phyloP scores from a whole-genome alignment of 345 rosid genomes.

The Mangifera indica region DNA sequence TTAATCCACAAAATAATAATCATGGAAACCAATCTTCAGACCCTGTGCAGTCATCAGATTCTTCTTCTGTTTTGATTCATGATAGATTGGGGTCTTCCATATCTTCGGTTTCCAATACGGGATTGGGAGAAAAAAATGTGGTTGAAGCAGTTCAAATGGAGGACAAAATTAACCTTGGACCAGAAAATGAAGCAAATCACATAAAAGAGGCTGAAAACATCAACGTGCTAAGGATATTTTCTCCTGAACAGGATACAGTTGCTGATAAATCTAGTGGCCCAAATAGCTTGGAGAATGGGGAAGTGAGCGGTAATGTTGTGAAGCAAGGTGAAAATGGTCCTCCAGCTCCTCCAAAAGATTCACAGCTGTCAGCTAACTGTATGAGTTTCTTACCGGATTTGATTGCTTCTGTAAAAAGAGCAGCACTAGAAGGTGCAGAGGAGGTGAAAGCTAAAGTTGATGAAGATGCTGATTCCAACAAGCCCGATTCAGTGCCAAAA shows the following conservation, averaged over 20 bases:
- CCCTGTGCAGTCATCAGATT: constrained; percentile 28
- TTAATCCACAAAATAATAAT: constrained; percentile 31
- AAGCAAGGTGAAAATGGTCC: constrained; percentile 39
- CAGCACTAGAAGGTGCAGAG: constrained; percentile 76
- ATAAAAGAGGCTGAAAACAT: constrained; percentile 27
- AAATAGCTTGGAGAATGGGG: constrained; percentile 23
- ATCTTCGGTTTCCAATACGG: constrained; percentile 19
- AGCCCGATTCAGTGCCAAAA: constrained; percentile 32
- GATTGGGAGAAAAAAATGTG: constrained; percentile 17
- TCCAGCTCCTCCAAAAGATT: constrained; percentile 39
- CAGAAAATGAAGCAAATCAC: constrained; percentile 34
- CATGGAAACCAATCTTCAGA: constrained; percentile 34
- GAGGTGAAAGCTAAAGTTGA: constrained; percentile 64
- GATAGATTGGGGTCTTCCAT: constrained; percentile 19
- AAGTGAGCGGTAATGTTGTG: constrained; percentile 23
- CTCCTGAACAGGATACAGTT: constrained; percentile 24
- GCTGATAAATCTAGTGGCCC: constrained; percentile 22
- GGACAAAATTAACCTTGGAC: constrained; percentile 33
- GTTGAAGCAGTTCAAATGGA: constrained; percentile 37
- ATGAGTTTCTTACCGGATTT: constrained; percentile 63
- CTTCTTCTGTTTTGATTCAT: constrained; percentile 31
- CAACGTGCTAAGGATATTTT: constrained; percentile 23
- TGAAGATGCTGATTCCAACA: constrained; percentile 33
- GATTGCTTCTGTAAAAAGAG: constrained; percentile 67
- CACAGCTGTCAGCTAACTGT: constrained; percentile 42